These are phyloP conservation scores for Aaosphaeria pasadenensis DNA, from an alignment of 2,329 filamentous ascomycete species.

Conservation along the genomic window DNA sequence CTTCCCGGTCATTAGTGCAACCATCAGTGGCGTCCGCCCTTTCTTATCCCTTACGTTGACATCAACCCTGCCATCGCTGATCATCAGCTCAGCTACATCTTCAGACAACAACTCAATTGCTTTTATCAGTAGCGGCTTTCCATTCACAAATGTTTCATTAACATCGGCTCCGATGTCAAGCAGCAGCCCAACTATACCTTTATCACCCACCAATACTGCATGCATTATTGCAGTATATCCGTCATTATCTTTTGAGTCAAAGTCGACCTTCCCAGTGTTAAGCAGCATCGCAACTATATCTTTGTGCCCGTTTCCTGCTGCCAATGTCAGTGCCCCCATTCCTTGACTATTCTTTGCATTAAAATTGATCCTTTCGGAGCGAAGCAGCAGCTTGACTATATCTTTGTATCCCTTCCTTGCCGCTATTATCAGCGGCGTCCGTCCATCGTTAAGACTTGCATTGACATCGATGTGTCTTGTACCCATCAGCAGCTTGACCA, in stretches of 20 bases:
- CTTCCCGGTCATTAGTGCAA: background rate
- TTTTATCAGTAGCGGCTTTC: background rate
- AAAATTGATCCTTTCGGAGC: background rate
- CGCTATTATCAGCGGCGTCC: constrained; percentile 3
- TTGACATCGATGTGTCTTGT: background rate
- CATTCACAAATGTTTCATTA: background rate
- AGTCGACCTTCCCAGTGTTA: background rate
- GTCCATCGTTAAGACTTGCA: background rate
- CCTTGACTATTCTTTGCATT: background rate
- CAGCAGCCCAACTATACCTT: background rate
- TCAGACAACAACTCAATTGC: background rate
- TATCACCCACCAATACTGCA: background rate
- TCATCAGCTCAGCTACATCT: background rate
- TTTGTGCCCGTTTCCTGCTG: background rate
- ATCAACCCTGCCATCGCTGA: background rate
- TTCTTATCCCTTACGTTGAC: background rate
- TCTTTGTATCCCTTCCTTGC: constrained; percentile 2
- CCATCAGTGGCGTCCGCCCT: background rate
- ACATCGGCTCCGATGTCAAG: background rate
- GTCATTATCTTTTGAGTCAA: background rate
- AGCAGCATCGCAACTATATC: background rate
- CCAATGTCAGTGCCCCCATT: background rate
- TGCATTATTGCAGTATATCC: background rate
- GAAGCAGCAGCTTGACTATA: constrained; percentile 4
- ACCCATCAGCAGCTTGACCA: constrained; percentile 1